Evolutionary conservation across 257 asterid species (phyloP).

Genomic region (Solanum clarkiae): DNA sequence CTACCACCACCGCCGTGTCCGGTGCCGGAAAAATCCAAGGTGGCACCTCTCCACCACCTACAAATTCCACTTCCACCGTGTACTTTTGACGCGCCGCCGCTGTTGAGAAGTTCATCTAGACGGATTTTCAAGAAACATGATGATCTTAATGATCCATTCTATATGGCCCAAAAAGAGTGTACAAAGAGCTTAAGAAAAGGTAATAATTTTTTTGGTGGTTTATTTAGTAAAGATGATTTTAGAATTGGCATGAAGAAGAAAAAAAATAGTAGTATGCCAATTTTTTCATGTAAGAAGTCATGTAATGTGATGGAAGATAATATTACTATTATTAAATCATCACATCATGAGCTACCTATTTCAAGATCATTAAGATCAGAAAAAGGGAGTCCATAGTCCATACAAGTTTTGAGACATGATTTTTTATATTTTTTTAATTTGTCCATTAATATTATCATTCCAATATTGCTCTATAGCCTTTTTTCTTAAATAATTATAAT

Average conservation of each 20-base stretch:
- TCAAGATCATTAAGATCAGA: slow-evolving; percentile 28
- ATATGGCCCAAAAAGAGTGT: slow-evolving; percentile 56
- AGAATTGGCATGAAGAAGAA: slow-evolving; percentile 34
- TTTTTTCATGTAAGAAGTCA: slow-evolving; percentile 44
- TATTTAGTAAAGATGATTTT: neutral
- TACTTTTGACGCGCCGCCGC: slow-evolving; percentile 15
- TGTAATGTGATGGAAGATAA: slow-evolving; percentile 30
- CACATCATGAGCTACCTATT: slow-evolving; percentile 19
- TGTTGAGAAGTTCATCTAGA: slow-evolving; percentile 13
- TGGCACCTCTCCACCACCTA: slow-evolving; percentile 12
- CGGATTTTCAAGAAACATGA: slow-evolving; percentile 19
- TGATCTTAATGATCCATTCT: slow-evolving; percentile 74
- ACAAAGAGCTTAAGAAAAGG: slow-evolving; percentile 42
- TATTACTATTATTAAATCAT: slow-evolving; percentile 14
- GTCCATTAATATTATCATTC: neutral
- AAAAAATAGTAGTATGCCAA: slow-evolving; percentile 18
- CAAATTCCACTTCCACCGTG: slow-evolving; percentile 40
- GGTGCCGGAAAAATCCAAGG: slow-evolving; percentile 13
- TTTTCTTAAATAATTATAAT: neutral
- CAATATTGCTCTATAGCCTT: neutral
- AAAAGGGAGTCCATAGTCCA: neutral
- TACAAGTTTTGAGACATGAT: neutral
- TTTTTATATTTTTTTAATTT: neutral
- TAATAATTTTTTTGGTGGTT: neutral
- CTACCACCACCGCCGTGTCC: slow-evolving; percentile 47